Evolutionary conservation across 2,329 filamentous ascomycete species (phyloP).

Genomic region (Curvularia sp.): DNA sequence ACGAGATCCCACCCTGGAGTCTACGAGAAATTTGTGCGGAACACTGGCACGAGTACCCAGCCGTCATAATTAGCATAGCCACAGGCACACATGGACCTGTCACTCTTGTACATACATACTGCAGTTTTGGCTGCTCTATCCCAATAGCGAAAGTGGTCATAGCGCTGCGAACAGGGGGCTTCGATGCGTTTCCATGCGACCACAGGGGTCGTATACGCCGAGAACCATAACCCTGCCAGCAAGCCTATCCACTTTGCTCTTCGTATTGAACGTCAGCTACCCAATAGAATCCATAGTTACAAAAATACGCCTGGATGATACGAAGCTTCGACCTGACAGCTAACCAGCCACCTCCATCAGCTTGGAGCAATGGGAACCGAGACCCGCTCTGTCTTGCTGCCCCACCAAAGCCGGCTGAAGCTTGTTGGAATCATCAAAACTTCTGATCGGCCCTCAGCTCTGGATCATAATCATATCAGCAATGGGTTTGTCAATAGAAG

Average conservation of each 20-base stretch:
- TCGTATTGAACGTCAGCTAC: slow-evolving; percentile 17
- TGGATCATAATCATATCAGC: slow-evolving; percentile 2
- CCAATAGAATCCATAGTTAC: slow-evolving; percentile 6
- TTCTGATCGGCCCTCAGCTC: slow-evolving; percentile 12
- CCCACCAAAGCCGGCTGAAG: slow-evolving; percentile 12
- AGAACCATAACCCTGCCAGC: neutral
- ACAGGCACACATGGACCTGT: neutral
- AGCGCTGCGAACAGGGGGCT: neutral
- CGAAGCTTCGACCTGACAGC: slow-evolving; percentile 3
- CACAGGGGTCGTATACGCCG: neutral
- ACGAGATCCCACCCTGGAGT: slow-evolving; percentile 24
- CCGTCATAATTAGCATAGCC: neutral
- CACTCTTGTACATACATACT: neutral
- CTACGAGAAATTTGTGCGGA: slow-evolving; percentile 25
- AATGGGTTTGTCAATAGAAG: neutral
- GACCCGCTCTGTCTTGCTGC: slow-evolving; percentile 3
- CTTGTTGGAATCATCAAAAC: slow-evolving; percentile 22
- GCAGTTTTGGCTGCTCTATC: neutral
- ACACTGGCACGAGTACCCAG: slow-evolving; percentile 12
- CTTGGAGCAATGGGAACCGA: neutral
- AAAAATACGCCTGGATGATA: slow-evolving; percentile 5
- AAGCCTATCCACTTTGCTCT: slow-evolving; percentile 10
- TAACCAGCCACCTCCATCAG: slow-evolving; percentile 4
- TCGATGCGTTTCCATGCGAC: neutral
- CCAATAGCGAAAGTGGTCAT: no score